Evolutionary conservation across 371 early-diverging fungal species (phyloP).

Genomic region (Blakeslea trispora): DNA sequence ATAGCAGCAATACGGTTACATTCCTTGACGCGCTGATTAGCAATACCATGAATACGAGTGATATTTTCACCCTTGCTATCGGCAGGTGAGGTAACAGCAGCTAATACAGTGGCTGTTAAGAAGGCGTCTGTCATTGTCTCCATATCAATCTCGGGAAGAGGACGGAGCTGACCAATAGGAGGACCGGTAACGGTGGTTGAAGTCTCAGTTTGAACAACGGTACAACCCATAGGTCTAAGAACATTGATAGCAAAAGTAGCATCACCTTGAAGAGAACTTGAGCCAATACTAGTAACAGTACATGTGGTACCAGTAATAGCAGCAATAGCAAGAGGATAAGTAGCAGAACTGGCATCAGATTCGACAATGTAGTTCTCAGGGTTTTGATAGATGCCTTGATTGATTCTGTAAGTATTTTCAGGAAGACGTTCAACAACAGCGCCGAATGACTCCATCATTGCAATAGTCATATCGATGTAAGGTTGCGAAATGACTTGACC

Average conservation of each 20-base stretch:
- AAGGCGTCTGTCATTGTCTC: constrained; percentile 99
- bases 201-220: constrained; percentile 83
- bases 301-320: constrained; percentile 91
- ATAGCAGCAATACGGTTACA: constrained; percentile 97
- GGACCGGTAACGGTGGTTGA: constrained; percentile 94
- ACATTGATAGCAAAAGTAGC: constrained; percentile 93
- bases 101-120: constrained; percentile 92
- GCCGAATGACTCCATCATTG: constrained; percentile 97
- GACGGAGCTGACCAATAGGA: constrained; percentile 66
- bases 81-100: constrained; percentile 75
- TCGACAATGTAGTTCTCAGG: constrained; percentile 88
- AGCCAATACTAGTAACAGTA: constrained; percentile 91
- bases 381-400: constrained; percentile 75
- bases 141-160: constrained; percentile 91
- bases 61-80: constrained; percentile 54
- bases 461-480: constrained; percentile 98
- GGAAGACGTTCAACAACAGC: constrained; percentile 74
- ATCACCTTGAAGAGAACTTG: constrained; percentile 88
- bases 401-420: constrained; percentile 83
- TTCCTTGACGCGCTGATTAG: constrained; percentile 98
- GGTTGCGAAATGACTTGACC: constrained; percentile 96
- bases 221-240: constrained; percentile 90
- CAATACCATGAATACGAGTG: constrained; percentile 92
- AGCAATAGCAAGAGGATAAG: constrained; percentile 97
- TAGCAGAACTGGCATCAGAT: constrained; percentile 96